A percentile compares a stretch with the other conserved stretches of the same genome.
These are phyloP conservation scores for Quercus aquifolioides DNA, from an alignment of 306 rosid genomes.

Conservation along the genomic window DNA sequence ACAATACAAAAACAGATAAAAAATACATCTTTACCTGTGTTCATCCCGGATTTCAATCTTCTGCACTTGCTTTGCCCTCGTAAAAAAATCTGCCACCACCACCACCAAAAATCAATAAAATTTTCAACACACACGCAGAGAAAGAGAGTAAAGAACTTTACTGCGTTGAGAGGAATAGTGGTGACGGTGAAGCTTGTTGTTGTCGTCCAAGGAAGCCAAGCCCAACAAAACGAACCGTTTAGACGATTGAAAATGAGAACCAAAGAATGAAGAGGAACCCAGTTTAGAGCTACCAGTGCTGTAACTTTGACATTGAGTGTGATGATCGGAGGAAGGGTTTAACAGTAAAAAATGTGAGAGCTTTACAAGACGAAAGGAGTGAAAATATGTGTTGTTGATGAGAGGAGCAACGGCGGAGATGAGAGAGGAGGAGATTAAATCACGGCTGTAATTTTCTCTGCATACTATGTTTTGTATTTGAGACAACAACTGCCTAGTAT, in stretches of 20 bases:
- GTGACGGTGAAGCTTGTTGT: background rate
- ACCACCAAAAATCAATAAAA: background rate
- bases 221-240: constrained; percentile 28
- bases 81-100: constrained; percentile 57
- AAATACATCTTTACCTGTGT: too few species aligned
- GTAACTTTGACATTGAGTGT: background rate
- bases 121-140: background rate
- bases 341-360: constrained; percentile 9
- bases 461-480: background rate
- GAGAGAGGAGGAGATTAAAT: constrained; percentile 20
- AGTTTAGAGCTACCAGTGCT: background rate
- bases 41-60: constrained; percentile 44
- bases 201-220: constrained; percentile 16
- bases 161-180: constrained; percentile 42
- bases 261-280: background rate
- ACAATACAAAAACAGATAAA: too few species aligned
- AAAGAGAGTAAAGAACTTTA: constrained; percentile 11
- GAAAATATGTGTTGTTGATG: constrained; percentile 1
- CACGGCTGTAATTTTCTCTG: background rate
- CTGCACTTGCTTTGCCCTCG: constrained; percentile 66
- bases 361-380: background rate
- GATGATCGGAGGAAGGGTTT: constrained; percentile 19
- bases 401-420: constrained; percentile 23
- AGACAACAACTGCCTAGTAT: too few species aligned
- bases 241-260: constrained; percentile 17